These are phyloP conservation scores for Citrus mangshanensis DNA, from an alignment of 345 rosid genomes.

Conservation along the genomic window DNA sequence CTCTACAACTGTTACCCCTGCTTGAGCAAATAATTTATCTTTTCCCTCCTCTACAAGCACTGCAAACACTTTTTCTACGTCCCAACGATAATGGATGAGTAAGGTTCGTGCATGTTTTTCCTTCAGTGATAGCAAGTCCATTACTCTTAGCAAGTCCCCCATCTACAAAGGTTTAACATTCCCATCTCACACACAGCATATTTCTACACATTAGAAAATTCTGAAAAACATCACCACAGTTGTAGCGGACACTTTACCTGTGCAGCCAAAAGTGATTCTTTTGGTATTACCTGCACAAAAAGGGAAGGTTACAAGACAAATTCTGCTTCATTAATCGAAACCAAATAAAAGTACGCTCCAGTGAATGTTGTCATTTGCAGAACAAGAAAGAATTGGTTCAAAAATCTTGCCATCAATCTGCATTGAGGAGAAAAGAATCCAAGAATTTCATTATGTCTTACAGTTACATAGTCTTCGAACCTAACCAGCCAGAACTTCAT, in stretches of 20 bases:
- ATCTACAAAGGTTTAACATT: slow-evolving; percentile 25
- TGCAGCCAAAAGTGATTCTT: slow-evolving; percentile 34
- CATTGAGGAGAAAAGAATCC: too few relatives aligned
- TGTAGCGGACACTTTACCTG: slow-evolving; percentile 20
- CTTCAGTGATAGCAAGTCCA: slow-evolving; percentile 44
- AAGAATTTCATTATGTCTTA: too few relatives aligned
- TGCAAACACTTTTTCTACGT: slow-evolving; percentile 28
- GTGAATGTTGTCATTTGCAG: not conserved
- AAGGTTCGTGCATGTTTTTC: slow-evolving; percentile 33
- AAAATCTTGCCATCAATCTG: too few relatives aligned
- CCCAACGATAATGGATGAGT: slow-evolving; percentile 39
- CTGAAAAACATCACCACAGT: not conserved
- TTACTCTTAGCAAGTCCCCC: slow-evolving; percentile 41
- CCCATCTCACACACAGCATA: not conserved
- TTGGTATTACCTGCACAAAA: slow-evolving; percentile 33
- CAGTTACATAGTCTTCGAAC: too few relatives aligned
- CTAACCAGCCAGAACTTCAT: too few relatives aligned
- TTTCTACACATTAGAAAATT: not conserved
- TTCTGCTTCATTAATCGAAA: not conserved
- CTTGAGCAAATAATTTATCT: slow-evolving; percentile 27
- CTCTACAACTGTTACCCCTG: slow-evolving; percentile 24
- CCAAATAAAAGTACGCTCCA: not conserved
- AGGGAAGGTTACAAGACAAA: slow-evolving; percentile 3
- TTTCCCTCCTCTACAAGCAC: slow-evolving; percentile 34
- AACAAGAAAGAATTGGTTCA: too few relatives aligned